A percentile compares a stretch with the other conserved stretches of the same genome.
Evolutionary conservation across 129 eudicot genomes (phyloP).

Genomic region (Arctium lappa): DNA sequence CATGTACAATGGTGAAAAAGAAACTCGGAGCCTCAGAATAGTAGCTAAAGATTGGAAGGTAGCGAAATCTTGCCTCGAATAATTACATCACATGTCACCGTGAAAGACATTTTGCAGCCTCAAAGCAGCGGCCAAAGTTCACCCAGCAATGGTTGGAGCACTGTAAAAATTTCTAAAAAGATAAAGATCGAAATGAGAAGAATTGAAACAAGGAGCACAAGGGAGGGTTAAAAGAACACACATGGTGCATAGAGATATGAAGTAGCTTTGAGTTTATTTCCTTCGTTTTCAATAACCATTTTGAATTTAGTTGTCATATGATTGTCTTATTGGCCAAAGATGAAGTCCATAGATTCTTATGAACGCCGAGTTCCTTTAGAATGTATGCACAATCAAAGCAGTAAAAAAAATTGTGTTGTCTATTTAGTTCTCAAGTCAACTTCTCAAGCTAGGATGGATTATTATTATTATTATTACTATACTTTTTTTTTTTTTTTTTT

Average conservation of each 20-base stretch:
- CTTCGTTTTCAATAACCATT: neutral
- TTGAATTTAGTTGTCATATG: neutral
- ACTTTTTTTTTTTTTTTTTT: no score
- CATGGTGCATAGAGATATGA: neutral
- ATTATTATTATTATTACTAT: no score
- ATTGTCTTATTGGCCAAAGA: no score
- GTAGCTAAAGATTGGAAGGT: neutral
- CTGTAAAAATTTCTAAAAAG: neutral
- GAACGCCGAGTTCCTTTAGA: no score
- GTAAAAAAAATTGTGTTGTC: no score
- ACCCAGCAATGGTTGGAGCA: neutral
- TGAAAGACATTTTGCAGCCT: neutral
- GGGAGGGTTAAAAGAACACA: neutral
- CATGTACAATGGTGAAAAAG: no score
- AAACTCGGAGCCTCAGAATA: no score
- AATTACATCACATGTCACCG: neutral
- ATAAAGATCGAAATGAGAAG: slow-evolving; percentile 13
- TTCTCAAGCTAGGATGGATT: no score
- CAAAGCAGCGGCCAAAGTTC: slow-evolving; percentile 9
- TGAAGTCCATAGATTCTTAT: no score
- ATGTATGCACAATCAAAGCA: no score
- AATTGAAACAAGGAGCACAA: slow-evolving; percentile 8
- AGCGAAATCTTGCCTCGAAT: neutral
- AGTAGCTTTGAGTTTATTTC: neutral
- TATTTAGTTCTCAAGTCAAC: no score